Conservation (phyloP, 345 rosid species). For the Heritiera fomes region DNA sequence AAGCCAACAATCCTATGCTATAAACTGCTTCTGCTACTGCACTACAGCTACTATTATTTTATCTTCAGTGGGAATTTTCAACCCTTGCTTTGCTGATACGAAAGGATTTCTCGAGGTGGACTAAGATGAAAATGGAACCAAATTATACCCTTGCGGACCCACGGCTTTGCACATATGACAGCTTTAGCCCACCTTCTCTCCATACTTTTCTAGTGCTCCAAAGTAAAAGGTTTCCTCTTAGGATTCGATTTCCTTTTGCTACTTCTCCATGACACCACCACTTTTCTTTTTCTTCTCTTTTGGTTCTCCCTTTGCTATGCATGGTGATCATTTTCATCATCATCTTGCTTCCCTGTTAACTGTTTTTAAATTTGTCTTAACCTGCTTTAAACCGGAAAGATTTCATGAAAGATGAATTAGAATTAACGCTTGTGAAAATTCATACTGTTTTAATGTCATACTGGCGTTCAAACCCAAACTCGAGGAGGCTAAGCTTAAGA, state of each 20-base stretch:
- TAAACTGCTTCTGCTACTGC: neutral
- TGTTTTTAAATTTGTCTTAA: neutral
- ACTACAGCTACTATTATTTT: neutral
- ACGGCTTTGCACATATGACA: slow-evolving; percentile 12
- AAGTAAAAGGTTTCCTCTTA: slow-evolving; percentile 15
- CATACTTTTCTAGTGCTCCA: neutral
- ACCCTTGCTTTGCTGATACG: slow-evolving; percentile 34
- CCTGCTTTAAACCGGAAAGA: neutral
- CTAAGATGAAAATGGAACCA: slow-evolving; percentile 5
- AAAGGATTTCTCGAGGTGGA: slow-evolving; percentile 18
- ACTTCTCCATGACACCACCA: slow-evolving; percentile 24
- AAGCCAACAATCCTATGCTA: neutral
- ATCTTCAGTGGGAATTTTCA: slow-evolving; percentile 19
- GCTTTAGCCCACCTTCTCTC: slow-evolving; percentile 25
- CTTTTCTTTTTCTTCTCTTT: neutral
- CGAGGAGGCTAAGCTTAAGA: neutral
- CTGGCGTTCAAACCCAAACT: neutral
- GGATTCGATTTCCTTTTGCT: slow-evolving; percentile 37
- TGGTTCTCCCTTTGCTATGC: neutral
- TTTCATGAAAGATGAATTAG: no score
- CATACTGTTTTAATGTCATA: no score
- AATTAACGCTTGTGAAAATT: no score
- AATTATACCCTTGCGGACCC: slow-evolving; percentile 18
- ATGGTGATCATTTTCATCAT: slow-evolving; percentile 7
- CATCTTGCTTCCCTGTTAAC: neutral